Conservation (phyloP, 139 green algal genomes). For the Nannochloris sp. region DNA sequence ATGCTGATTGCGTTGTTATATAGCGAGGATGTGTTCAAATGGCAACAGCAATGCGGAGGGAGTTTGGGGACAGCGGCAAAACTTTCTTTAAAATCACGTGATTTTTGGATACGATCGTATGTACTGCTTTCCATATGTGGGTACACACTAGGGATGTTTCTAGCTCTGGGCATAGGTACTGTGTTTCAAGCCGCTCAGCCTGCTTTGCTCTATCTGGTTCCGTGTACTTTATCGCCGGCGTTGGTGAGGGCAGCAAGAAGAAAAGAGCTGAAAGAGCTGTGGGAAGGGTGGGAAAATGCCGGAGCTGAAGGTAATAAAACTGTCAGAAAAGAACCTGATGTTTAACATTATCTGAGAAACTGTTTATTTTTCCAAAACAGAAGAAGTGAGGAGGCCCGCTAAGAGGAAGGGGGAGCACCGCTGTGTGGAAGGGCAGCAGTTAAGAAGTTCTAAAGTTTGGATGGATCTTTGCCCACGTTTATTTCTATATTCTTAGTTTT, state of each 20-base stretch:
- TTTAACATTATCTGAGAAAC: no score
- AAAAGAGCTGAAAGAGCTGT: slow-evolving; percentile 4
- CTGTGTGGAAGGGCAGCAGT: no score
- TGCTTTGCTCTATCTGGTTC: slow-evolving; percentile 21
- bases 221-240: slow-evolving; percentile 3
- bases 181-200: slow-evolving; percentile 14
- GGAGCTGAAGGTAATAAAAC: background rate
- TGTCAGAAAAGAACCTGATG: no score
- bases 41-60: background rate
- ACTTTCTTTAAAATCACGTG: background rate
- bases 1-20: background rate
- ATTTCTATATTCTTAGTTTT: no score
- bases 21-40: background rate
- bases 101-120: slow-evolving; percentile 4
- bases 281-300: background rate
- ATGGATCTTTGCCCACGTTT: no score
- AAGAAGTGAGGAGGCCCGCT: no score
- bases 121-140: background rate
- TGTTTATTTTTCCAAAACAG: no score
- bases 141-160: slow-evolving; percentile 8
- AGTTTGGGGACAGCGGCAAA: background rate
- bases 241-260: background rate
- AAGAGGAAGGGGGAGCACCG: no score
- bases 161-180: background rate
- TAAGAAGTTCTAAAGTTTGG: no score